A percentile compares a stretch with the other conserved stretches of the same genome.
Evolutionary conservation across 2,329 filamentous ascomycete species (phyloP).

Genomic region (Penicillium oxalicum): DNA sequence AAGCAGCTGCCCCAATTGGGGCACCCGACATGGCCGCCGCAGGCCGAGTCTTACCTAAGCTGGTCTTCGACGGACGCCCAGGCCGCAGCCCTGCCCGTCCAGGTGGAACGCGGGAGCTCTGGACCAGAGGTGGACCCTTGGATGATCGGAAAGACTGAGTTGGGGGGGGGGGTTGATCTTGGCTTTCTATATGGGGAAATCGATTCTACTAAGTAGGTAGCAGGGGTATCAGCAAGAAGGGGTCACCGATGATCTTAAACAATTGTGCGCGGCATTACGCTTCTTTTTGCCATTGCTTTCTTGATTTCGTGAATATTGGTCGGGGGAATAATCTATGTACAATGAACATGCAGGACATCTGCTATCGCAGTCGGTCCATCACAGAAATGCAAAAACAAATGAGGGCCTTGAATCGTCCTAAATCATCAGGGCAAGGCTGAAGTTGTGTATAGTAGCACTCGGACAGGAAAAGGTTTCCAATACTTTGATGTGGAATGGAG

Average conservation of each 20-base stretch:
- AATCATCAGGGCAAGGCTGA: conserved; percentile 15
- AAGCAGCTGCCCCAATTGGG: too few relatives aligned
- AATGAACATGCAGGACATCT: conserved; percentile 9
- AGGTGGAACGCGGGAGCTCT: too few relatives aligned
- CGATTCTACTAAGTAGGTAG: too few relatives aligned
- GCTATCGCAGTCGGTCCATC: conserved; percentile 2
- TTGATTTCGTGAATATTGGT: conserved; percentile 10
- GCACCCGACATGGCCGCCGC: neutral
- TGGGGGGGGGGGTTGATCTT: too few relatives aligned
- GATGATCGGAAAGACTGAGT: too few relatives aligned
- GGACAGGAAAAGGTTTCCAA: too few relatives aligned
- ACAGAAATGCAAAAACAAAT: conserved; percentile 21
- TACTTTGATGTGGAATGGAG: neutral
- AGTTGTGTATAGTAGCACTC: conserved; percentile 25
- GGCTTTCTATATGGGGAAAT: too few relatives aligned
- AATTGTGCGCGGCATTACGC: neutral
- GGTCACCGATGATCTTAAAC: neutral
- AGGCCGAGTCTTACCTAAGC: conserved; percentile 7
- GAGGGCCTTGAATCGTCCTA: conserved; percentile 23
- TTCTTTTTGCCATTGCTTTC: conserved; percentile 6
- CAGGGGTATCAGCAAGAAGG: too few relatives aligned
- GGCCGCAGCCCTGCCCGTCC: too few relatives aligned
- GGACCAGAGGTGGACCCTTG: too few relatives aligned
- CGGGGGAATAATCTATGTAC: conserved; percentile 23
- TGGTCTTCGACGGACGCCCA: neutral